Percentiles rank a stretch among this genome's conserved stretches.
phyloP scores from a whole-genome alignment of 352 stramenopile genomes.

The Phytopythium ostracodes region DNA sequence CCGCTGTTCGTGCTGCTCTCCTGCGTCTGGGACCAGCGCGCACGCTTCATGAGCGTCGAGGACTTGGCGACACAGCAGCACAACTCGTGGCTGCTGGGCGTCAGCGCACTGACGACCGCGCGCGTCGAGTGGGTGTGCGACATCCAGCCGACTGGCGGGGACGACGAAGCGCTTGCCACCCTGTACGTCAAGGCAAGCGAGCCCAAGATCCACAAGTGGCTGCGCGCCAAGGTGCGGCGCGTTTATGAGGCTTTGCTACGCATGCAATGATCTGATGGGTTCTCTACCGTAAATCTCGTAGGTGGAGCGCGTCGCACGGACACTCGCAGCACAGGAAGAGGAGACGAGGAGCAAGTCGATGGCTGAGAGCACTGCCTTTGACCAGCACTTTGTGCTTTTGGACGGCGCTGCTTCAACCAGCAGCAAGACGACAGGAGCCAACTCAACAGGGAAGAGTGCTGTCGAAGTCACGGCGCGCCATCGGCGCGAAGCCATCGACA shows the following conservation, averaged over 20 bases:
- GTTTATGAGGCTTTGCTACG: no score
- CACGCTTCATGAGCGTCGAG: slow-evolving; percentile 49
- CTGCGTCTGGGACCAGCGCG: slow-evolving; percentile 40
- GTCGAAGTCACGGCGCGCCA: slow-evolving; percentile 17
- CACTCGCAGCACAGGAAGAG: slow-evolving; percentile 32
- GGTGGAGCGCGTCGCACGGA: slow-evolving; percentile 32
- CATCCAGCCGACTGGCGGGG: slow-evolving; percentile 33
- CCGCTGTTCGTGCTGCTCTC: slow-evolving; percentile 69
- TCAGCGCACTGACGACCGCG: slow-evolving; percentile 22
- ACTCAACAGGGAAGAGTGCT: not conserved
- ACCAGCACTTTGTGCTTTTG: slow-evolving; percentile 32
- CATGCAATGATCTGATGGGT: no score
- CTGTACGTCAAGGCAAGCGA: slow-evolving; percentile 60
- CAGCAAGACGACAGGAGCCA: not conserved
- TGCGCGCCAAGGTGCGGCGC: slow-evolving; percentile 35
- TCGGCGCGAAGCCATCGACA: slow-evolving; percentile 45
- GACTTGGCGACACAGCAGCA: slow-evolving; percentile 41
- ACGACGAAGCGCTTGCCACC: slow-evolving; percentile 38
- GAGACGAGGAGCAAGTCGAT: slow-evolving; percentile 12
- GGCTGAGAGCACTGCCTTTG: slow-evolving; percentile 20
- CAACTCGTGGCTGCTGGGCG: slow-evolving; percentile 59
- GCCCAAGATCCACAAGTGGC: slow-evolving; percentile 45
- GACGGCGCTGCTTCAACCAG: not conserved
- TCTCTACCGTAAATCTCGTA: no score
- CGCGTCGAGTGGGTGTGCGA: slow-evolving; percentile 51